A percentile compares a stretch with the other conserved stretches of the same genome.
Evolutionary conservation across 2,329 filamentous ascomycete genomes (phyloP).

Genomic region (Cryphonectria parasitica): DNA sequence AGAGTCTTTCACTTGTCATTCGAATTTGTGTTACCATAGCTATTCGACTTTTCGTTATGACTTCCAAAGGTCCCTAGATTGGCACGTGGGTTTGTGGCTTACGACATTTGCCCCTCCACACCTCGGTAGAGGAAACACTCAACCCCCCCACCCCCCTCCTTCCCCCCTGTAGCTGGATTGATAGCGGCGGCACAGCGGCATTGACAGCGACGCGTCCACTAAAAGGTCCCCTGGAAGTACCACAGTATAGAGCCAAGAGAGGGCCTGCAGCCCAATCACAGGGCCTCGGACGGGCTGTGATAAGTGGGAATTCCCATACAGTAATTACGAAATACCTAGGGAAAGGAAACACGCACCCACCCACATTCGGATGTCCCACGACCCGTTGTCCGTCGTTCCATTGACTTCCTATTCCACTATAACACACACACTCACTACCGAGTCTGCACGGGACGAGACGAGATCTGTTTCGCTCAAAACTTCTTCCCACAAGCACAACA

Average conservation of each 20-base stretch:
- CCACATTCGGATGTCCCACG: not conserved
- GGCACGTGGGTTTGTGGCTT: not conserved
- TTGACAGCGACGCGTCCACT: not conserved
- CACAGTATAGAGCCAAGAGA: not conserved
- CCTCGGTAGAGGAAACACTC: not conserved
- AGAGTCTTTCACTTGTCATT: too few species aligned
- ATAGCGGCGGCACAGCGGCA: conserved; percentile 2
- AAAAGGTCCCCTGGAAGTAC: not conserved
- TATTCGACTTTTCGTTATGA: too few species aligned
- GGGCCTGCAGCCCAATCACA: not conserved
- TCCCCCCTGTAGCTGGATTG: not conserved
- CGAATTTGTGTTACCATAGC: not conserved
- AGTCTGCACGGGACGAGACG: conserved; percentile 1
- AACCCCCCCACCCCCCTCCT: not conserved
- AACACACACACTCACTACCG: not conserved
- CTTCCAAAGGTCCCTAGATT: not conserved
- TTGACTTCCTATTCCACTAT: not conserved
- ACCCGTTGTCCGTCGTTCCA: not conserved
- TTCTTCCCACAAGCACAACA: not conserved
- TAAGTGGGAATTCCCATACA: not conserved
- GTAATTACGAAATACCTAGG: not conserved
- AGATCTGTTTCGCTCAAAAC: conserved; percentile 1
- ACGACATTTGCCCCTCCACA: conserved; percentile 11
- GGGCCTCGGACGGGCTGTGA: not conserved
- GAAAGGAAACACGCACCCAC: too few species aligned